These are phyloP conservation scores for Datisca glomerata DNA, from an alignment of 306 rosid species.

Conservation along the genomic window DNA sequence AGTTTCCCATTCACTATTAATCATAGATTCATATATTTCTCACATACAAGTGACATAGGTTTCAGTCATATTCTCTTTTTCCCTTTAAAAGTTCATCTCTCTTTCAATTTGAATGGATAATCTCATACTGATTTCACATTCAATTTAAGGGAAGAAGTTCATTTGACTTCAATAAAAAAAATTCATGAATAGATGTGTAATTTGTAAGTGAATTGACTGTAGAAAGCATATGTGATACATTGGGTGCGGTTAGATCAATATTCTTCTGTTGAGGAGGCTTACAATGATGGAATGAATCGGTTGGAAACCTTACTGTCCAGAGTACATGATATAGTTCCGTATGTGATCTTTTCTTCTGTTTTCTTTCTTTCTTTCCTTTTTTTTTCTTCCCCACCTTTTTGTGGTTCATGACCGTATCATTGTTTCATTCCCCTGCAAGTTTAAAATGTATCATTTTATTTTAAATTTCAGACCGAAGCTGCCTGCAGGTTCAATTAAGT, in stretches of 20 bases:
- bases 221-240: slow-evolving; percentile 85
- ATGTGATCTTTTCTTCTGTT: slow-evolving; percentile 23
- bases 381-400: too few relatives aligned
- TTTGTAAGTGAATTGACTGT: slow-evolving; percentile 9
- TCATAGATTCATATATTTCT: too few relatives aligned
- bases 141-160: too few relatives aligned
- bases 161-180: too few relatives aligned
- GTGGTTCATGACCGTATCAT: too few relatives aligned
- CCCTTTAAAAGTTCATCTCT: too few relatives aligned
- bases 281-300: slow-evolving; percentile 41
- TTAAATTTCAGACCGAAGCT: slow-evolving; percentile 46
- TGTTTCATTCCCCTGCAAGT: too few relatives aligned
- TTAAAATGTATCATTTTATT: not conserved
- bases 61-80: not conserved
- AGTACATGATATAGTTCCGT: slow-evolving; percentile 80
- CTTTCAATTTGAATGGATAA: too few relatives aligned
- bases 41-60: too few relatives aligned
- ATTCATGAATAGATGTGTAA: too few relatives aligned
- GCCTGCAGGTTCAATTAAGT: slow-evolving; percentile 74
- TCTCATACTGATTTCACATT: too few relatives aligned
- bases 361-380: slow-evolving; percentile 4
- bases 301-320: slow-evolving; percentile 55
- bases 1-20: too few relatives aligned
- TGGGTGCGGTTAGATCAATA: slow-evolving; percentile 79
- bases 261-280: slow-evolving; percentile 66